These are phyloP conservation scores for Mortierella alpina DNA, from an alignment of 192 early-diverging fungal species.

Conservation along the genomic window DNA sequence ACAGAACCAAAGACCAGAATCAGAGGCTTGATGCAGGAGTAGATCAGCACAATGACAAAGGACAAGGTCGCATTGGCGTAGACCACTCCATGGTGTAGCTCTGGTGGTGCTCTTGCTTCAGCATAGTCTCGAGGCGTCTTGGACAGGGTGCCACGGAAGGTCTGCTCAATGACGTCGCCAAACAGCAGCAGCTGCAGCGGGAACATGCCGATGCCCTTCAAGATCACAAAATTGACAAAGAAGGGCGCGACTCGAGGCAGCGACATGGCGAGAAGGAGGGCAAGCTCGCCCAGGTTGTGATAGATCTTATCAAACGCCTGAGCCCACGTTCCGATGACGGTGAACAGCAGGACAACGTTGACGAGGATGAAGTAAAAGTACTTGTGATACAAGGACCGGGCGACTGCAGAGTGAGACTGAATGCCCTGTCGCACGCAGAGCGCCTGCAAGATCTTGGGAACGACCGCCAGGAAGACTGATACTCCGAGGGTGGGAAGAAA, in stretches of 20 bases:
- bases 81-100: constrained; percentile 75
- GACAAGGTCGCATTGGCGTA: constrained; percentile 79
- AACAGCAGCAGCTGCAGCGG: constrained; percentile 79
- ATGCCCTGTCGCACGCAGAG: constrained; percentile 60
- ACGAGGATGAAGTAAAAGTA: constrained; percentile 82
- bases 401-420: constrained; percentile 54
- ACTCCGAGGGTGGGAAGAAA: constrained; percentile 82
- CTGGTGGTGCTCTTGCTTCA: constrained; percentile 75
- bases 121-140: constrained; percentile 86
- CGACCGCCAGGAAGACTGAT: constrained; percentile 71
- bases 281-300: constrained; percentile 69
- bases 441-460: constrained; percentile 75
- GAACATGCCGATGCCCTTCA: constrained; percentile 76
- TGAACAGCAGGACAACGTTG: constrained; percentile 82
- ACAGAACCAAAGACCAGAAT: constrained; percentile 77
- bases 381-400: constrained; percentile 62
- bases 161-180: constrained; percentile 68
- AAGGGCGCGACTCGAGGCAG: constrained; percentile 80
- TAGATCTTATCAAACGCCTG: constrained; percentile 72
- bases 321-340: constrained; percentile 75
- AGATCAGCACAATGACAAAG: constrained; percentile 79
- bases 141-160: constrained; percentile 68
- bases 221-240: constrained; percentile 79
- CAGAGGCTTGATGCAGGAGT: constrained; percentile 80
- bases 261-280: constrained; percentile 71